These are phyloP conservation scores for Trametes punicea DNA, from an alignment of 768 basidiomycete species.

Conservation along the genomic window DNA sequence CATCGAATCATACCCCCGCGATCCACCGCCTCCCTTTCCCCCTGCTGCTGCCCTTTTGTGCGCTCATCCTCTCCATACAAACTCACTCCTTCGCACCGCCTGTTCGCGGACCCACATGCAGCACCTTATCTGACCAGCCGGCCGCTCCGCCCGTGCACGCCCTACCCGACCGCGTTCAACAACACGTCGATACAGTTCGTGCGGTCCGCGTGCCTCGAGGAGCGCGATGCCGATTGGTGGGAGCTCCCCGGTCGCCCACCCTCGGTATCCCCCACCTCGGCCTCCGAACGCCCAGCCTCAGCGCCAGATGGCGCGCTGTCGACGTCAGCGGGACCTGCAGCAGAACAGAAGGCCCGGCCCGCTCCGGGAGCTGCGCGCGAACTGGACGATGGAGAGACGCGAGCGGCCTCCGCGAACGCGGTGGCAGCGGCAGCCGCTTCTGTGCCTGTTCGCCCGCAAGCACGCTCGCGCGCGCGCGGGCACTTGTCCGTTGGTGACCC, in stretches of 20 bases:
- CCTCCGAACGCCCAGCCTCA: neutral
- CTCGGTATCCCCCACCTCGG: neutral
- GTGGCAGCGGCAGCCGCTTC: neutral
- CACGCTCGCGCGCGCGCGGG: neutral
- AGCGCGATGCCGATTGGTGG: slow-evolving; percentile 30
- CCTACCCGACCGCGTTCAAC: slow-evolving; percentile 65
- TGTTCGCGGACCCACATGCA: slow-evolving; percentile 28
- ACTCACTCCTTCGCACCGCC: neutral
- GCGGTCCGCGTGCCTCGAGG: slow-evolving; percentile 21
- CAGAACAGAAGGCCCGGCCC: neutral
- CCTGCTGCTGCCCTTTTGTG: neutral
- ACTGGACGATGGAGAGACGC: neutral
- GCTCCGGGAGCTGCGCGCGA: neutral
- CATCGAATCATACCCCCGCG: slow-evolving; percentile 3
- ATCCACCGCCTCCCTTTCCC: neutral
- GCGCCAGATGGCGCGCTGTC: neutral
- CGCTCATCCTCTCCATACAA: neutral
- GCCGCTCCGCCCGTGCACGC: slow-evolving; percentile 46
- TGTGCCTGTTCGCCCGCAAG: neutral
- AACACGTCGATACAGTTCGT: slow-evolving; percentile 59
- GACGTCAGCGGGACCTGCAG: neutral
- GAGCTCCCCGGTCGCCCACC: slow-evolving; percentile 20
- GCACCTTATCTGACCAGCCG: slow-evolving; percentile 47
- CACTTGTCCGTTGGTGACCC: too few relatives aligned
- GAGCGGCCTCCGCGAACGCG: too few relatives aligned